Evolutionary conservation across 176 grass and related monocot genomes (phyloP).

Genomic region (Otatea glauca): DNA sequence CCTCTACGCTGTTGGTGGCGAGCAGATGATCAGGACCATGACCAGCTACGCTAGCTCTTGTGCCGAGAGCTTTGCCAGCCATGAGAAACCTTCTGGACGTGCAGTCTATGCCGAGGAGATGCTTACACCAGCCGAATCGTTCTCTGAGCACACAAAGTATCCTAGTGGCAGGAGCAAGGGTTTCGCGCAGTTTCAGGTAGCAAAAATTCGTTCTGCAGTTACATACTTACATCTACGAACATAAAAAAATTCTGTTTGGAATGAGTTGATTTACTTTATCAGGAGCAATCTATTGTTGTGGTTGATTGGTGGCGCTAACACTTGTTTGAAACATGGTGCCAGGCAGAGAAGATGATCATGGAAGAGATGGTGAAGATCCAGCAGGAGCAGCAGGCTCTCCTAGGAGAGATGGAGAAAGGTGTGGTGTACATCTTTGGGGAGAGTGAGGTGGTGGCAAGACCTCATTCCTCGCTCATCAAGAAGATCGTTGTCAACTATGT

Average conservation of each 20-base stretch:
- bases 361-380: constrained; percentile 42
- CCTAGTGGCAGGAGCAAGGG: constrained; percentile 20
- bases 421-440: constrained; percentile 56
- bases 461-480: constrained; percentile 38
- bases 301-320: background rate
- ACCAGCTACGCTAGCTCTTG: background rate
- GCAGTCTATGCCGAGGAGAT: constrained; percentile 29
- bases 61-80: background rate
- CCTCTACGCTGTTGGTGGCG: background rate
- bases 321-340: background rate
- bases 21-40: background rate
- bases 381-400: constrained; percentile 33
- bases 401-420: constrained; percentile 41
- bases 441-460: constrained; percentile 45
- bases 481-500: constrained; percentile 41
- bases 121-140: constrained; percentile 23
- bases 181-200: constrained; percentile 33
- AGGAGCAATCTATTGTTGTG: background rate
- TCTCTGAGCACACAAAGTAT: constrained; percentile 37
- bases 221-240: background rate
- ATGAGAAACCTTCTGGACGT: background rate
- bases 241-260: background rate
- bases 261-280: background rate
- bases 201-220: background rate
- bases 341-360: constrained; percentile 40